Evolutionary conservation across 345 rosid species (phyloP), one percentile per base, ranked within the genome.

Genomic region (Diplotaxis tenuifolia): DNA sequence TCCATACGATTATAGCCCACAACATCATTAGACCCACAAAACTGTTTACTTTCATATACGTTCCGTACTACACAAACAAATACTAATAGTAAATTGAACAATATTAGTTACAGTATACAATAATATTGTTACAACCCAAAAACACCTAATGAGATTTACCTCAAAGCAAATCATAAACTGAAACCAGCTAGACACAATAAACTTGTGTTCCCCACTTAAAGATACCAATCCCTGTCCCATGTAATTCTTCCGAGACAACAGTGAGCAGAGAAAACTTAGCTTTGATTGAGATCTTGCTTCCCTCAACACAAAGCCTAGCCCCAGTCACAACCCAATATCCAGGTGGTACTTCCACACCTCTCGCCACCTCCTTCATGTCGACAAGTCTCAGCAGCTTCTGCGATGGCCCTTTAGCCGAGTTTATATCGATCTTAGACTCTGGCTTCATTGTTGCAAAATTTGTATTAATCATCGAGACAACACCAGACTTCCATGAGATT

Each of bases 261-360:
- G 96, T 86, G 70, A 91, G 82, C 71, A 94, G 82, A 8, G 97
- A 86, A 75, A 86, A 91, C 77, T 94, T 91, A 40, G 79, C 96
- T 79, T 83, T 94, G 73, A 91, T 71, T 10, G 97, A 85, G 80
- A 94, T 89, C 82, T 80, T 84, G 23, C 96, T 90, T 36, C 82
- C 87, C 45, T 86, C 96, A 36, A 89, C 76, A 54, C 85, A 82
- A 16, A 94, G 92, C 86, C 84, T 89, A 28, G 98, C 96, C 65
- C 98, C 98, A 1, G 96, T 89, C 40, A 94, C 86, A 65, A 94
- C 96, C 98, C 97, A 94, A 76, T 89, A 91, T 45, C 98, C 98
- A 15, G 97, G 98, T 0, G 76, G 66, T 59, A 86, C 87, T 78
- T 94, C 95, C 0, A 96, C 95, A 38, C 98, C 97, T 76, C 98